Conservation (phyloP, 2,329 filamentous ascomycete genomes). For the Colletotrichum melonis region DNA sequence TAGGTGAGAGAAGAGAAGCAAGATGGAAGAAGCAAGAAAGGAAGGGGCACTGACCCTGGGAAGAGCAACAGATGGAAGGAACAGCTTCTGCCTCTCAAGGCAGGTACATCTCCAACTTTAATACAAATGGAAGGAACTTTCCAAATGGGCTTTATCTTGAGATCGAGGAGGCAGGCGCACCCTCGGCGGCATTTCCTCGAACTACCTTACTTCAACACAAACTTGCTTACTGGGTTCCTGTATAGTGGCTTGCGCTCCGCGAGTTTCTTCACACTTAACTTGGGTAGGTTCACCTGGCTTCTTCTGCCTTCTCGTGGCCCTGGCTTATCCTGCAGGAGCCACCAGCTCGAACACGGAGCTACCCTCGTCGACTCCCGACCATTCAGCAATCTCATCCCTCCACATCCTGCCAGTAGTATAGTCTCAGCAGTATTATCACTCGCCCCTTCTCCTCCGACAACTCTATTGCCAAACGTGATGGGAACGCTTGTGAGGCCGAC, state of each 20-base stretch:
- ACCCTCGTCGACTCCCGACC: background rate
- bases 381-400: background rate
- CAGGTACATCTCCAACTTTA: background rate
- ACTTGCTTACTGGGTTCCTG: no score
- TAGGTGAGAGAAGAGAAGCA: background rate
- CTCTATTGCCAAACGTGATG: background rate
- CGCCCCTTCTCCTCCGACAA: background rate
- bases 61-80: background rate
- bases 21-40: background rate
- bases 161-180: no score
- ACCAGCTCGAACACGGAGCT: background rate
- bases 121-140: background rate
- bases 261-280: background rate
- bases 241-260: background rate
- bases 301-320: background rate
- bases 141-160: no score
- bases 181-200: no score
- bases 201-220: no score
- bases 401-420: background rate
- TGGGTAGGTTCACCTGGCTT: no score
- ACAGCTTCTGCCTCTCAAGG: background rate
- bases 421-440: background rate
- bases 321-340: background rate
- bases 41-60: background rate
- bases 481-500: background rate